These are phyloP conservation scores for Lyophyllum decastes DNA, from an alignment of 768 basidiomycete species.

Conservation along the genomic window DNA sequence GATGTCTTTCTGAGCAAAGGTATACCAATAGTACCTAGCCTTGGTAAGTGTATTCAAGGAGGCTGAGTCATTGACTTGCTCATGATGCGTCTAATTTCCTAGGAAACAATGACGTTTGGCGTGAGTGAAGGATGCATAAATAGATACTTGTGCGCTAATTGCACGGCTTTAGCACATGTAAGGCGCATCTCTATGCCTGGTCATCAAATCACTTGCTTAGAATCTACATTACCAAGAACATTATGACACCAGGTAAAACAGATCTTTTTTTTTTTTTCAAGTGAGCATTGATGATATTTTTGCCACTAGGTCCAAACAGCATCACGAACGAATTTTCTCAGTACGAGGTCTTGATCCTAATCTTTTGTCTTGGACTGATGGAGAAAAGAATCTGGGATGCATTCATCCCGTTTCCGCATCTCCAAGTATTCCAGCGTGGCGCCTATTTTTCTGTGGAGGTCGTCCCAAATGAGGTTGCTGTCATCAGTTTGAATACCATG, in stretches of 20 bases:
- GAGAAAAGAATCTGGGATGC: constrained; percentile 69
- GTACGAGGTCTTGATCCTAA: constrained; percentile 41
- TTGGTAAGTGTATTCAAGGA: constrained; percentile 47
- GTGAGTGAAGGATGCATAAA: constrained; percentile 41
- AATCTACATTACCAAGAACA: constrained; percentile 47
- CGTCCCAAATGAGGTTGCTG: constrained; percentile 72
- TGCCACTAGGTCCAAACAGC: constrained; percentile 58
- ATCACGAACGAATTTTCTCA: constrained; percentile 68
- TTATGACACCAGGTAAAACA: constrained; percentile 56
- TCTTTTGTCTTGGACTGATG: constrained; percentile 14
- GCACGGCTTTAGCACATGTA: constrained; percentile 54
- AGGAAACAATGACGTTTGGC: constrained; percentile 95
- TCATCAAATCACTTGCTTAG: constrained; percentile 13
- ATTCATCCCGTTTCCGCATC: constrained; percentile 78
- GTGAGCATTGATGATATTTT: constrained; percentile 11
- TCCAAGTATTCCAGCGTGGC: constrained; percentile 85
- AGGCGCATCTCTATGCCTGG: constrained; percentile 20
- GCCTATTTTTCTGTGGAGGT: constrained; percentile 84
- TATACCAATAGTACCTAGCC: constrained; percentile 78
- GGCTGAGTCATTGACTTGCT: background rate
- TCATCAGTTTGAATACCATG: constrained; percentile 86
- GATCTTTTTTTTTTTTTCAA: constrained; percentile 3
- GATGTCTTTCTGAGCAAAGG: constrained; percentile 68
- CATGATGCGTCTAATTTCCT: background rate
- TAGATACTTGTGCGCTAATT: constrained; percentile 10